Percentiles rank a stretch among this genome's conserved stretches.
Conservation (phyloP, 2,329 filamentous ascomycete genomes). For the Harringtonia aguacate region DNA sequence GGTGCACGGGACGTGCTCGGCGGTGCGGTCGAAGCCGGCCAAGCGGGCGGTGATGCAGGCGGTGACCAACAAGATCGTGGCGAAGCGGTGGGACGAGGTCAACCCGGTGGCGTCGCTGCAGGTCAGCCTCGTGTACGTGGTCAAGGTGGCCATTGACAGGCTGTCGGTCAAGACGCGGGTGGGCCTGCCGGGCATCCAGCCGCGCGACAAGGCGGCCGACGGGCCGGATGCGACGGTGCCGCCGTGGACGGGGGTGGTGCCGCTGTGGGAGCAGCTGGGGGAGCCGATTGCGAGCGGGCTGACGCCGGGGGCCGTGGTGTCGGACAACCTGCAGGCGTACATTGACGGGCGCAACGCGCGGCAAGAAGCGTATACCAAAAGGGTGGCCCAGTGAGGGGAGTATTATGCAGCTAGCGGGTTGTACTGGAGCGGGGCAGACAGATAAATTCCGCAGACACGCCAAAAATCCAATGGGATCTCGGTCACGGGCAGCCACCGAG, state of each 20-base stretch:
- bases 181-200: constrained; percentile 10
- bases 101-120: constrained; percentile 10
- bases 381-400: constrained; percentile 1
- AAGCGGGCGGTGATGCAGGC: constrained; percentile 8
- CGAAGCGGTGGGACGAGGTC: constrained; percentile 8
- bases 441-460: too few species aligned
- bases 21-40: constrained; percentile 1
- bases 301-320: constrained; percentile 6
- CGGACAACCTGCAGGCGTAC: constrained; percentile 4
- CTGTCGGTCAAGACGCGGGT: constrained; percentile 10
- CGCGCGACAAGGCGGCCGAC: constrained; percentile 8
- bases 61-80: constrained; percentile 11
- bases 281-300: constrained; percentile 9
- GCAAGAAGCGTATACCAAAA: constrained; percentile 3
- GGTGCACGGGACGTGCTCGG: constrained; percentile 9
- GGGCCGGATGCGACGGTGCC: constrained; percentile 5
- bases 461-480: too few species aligned
- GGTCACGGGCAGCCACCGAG: too few species aligned
- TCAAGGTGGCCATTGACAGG: constrained; percentile 8
- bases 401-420: too few species aligned
- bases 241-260: constrained; percentile 10
- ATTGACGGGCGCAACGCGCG: constrained; percentile 4
- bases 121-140: constrained; percentile 9
- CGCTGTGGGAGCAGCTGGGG: constrained; percentile 12
- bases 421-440: background rate